These are phyloP conservation scores for Xylariaceae sp. DNA, from an alignment of 2,329 filamentous ascomycete species.

Conservation along the genomic window DNA sequence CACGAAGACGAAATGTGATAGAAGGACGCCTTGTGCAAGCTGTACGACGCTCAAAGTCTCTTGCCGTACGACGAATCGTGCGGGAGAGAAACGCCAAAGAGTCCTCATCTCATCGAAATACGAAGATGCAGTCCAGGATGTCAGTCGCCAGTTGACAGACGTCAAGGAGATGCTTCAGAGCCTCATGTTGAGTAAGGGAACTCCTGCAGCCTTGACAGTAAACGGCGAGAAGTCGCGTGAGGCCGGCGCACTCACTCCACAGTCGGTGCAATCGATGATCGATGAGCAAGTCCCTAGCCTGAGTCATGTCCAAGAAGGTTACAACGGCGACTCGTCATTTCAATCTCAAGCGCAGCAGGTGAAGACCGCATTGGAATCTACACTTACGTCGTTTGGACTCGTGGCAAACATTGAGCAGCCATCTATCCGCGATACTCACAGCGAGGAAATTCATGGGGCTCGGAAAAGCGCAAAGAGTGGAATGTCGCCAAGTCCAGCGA, in stretches of 20 bases:
- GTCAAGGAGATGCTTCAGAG: slow-evolving; percentile 25
- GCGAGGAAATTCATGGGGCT: not conserved
- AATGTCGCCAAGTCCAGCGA: not conserved
- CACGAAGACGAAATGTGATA: slow-evolving; percentile 28
- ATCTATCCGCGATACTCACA: not conserved
- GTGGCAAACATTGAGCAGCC: slow-evolving; percentile 5
- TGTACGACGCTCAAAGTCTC: slow-evolving; percentile 26
- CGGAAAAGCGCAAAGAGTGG: slow-evolving; percentile 2
- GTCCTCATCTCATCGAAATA: slow-evolving; percentile 29
- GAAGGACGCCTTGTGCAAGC: slow-evolving; percentile 27
- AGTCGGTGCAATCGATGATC: slow-evolving; percentile 24
- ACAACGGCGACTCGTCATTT: slow-evolving; percentile 27
- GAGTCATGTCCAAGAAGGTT: slow-evolving; percentile 22
- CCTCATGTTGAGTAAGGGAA: slow-evolving; percentile 15
- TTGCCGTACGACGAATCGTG: slow-evolving; percentile 23
- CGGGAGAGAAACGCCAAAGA: slow-evolving; percentile 29
- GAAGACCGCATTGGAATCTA: slow-evolving; percentile 19
- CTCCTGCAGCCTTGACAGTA: not conserved
- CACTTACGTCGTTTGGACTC: slow-evolving; percentile 19
- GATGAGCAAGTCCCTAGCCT: slow-evolving; percentile 25
- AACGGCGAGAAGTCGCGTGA: slow-evolving; percentile 1
- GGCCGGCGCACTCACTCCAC: slow-evolving; percentile 15
- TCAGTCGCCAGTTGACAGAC: slow-evolving; percentile 25
- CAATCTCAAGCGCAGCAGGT: slow-evolving; percentile 24
- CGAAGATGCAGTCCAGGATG: slow-evolving; percentile 29